Conservation (phyloP, 2,329 filamentous ascomycete species). For the Dothideomycetes sp. region DNA sequence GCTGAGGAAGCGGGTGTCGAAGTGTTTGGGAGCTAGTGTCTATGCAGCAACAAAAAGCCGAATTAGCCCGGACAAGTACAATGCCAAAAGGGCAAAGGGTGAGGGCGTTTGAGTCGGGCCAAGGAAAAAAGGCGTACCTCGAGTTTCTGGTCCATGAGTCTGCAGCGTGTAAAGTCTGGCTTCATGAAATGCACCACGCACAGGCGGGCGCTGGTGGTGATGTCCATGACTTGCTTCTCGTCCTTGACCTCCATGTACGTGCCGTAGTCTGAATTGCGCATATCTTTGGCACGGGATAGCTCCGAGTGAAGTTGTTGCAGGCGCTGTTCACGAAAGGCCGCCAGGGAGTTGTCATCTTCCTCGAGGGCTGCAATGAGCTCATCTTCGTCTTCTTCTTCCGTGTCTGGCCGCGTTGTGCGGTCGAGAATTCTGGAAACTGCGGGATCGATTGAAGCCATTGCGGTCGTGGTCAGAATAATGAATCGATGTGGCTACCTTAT, state of each 20-base stretch:
- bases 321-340: slow-evolving; percentile 44
- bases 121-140: slow-evolving; percentile 21
- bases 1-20: slow-evolving; percentile 46
- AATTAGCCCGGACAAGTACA: no score
- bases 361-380: slow-evolving; percentile 49
- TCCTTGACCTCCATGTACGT: slow-evolving; percentile 44
- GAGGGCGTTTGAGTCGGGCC: background rate
- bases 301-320: slow-evolving; percentile 48
- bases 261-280: slow-evolving; percentile 41
- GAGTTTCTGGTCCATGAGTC: slow-evolving; percentile 50
- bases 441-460: slow-evolving; percentile 38
- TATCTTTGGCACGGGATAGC: slow-evolving; percentile 39
- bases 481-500: no score
- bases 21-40: slow-evolving; percentile 43
- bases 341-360: slow-evolving; percentile 35
- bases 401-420: slow-evolving; percentile 22
- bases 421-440: slow-evolving; percentile 42
- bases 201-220: slow-evolving; percentile 46
- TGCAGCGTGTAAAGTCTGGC: slow-evolving; percentile 50
- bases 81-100: background rate
- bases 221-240: slow-evolving; percentile 48
- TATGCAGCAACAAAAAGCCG: slow-evolving; percentile 10
- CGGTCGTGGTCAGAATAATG: no score
- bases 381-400: slow-evolving; percentile 47
- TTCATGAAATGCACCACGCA: slow-evolving; percentile 56